Percentiles rank a stretch among this genome's conserved stretches.
Evolutionary conservation across 805 yeast genomes (phyloP).

Genomic region (Jamesozyma gamospora): DNA sequence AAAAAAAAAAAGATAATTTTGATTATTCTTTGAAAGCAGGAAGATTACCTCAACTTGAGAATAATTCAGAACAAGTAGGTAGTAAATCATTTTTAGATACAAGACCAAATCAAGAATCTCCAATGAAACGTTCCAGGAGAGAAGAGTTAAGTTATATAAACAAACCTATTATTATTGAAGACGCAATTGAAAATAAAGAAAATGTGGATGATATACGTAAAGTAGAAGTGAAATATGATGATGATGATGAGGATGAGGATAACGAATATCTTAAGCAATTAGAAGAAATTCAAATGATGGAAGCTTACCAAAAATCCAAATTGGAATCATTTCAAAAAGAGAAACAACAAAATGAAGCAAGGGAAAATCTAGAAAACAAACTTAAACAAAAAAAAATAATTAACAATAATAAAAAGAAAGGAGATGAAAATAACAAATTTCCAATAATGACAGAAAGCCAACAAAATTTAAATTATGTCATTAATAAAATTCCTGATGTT

Average conservation of each 20-base stretch:
- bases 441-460: constrained; percentile 10
- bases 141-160: neutral
- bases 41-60: constrained; percentile 28
- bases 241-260: constrained; percentile 12
- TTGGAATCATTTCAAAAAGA: constrained; percentile 4
- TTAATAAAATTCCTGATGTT: constrained; percentile 14
- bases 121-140: constrained; percentile 8
- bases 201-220: too few species aligned
- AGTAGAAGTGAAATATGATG: too few species aligned
- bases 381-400: constrained; percentile 17
- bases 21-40: constrained; percentile 36
- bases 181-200: constrained; percentile 1
- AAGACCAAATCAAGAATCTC: constrained; percentile 16
- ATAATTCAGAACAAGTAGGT: constrained; percentile 13
- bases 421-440: neutral
- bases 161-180: neutral
- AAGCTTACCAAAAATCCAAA: constrained; percentile 27
- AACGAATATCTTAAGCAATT: constrained; percentile 20
- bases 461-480: constrained; percentile 17
- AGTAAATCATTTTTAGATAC: constrained; percentile 26
- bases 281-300: constrained; percentile 30
- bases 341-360: neutral
- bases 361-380: constrained; percentile 33
- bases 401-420: neutral
- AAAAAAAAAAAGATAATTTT: constrained; percentile 15